phyloP scores from a whole-genome alignment of 2,329 filamentous ascomycete genomes.

The Zarea fungicola region DNA sequence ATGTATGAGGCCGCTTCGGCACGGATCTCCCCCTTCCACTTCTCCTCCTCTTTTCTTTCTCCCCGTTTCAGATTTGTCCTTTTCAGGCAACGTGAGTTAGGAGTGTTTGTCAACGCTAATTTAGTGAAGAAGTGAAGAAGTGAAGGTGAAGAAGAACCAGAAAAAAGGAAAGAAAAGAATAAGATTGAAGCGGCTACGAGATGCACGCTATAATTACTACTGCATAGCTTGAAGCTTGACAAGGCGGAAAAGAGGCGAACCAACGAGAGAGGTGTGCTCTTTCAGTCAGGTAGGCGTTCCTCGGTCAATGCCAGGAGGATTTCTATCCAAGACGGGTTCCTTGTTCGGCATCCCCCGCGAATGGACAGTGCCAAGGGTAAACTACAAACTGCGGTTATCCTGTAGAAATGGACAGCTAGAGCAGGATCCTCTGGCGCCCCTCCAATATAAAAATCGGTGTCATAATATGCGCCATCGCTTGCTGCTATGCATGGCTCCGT shows the following conservation, averaged over 20 bases:
- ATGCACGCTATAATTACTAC: too few species aligned
- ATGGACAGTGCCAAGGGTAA: neutral
- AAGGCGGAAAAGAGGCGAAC: too few species aligned
- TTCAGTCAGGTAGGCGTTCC: too few species aligned
- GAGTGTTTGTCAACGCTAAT: neutral
- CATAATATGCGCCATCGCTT: constrained; percentile 7
- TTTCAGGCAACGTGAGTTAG: neutral
- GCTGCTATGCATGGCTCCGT: too few species aligned
- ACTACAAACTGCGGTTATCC: neutral
- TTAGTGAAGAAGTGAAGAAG: too few species aligned
- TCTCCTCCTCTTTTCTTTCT: neutral
- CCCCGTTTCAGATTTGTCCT: constrained; percentile 10
- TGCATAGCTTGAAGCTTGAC: too few species aligned
- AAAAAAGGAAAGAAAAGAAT: neutral
- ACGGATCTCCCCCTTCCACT: constrained; percentile 8
- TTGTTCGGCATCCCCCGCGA: too few species aligned
- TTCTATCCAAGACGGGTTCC: too few species aligned
- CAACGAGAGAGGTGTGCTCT: too few species aligned
- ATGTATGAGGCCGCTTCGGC: constrained; percentile 1
- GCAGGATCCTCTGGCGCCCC: constrained; percentile 6
- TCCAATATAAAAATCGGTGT: constrained; percentile 13
- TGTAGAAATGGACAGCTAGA: neutral
- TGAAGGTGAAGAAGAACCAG: neutral
- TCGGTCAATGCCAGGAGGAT: too few species aligned
- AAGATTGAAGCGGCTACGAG: neutral